phyloP scores from a whole-genome alignment of 208 protist genomes.

The Vickermania ingenoplastis region DNA sequence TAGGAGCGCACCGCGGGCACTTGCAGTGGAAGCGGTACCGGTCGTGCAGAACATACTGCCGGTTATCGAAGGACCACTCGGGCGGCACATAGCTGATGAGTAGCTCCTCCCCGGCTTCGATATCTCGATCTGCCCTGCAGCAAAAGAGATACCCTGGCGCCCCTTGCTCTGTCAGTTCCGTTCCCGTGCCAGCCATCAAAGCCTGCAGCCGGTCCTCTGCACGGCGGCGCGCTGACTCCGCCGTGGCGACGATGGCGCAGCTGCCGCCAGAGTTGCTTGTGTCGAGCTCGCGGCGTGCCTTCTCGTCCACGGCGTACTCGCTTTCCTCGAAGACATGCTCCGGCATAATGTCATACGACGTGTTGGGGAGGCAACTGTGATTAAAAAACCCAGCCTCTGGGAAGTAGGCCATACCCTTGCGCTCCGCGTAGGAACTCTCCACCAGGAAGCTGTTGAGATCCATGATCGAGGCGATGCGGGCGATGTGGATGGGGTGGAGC shows the following conservation, averaged over 20 bases:
- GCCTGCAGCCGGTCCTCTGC: background rate
- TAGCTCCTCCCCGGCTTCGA: conserved; percentile 59
- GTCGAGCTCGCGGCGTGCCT: background rate
- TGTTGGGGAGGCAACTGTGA: conserved; percentile 82
- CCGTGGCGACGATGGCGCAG: background rate
- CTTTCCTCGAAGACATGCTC: conserved; percentile 65
- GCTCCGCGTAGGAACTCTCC: conserved; percentile 70
- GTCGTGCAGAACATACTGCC: conserved; percentile 87
- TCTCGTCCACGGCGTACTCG: conserved; percentile 70
- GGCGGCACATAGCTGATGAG: conserved; percentile 81
- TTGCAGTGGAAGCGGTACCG: conserved; percentile 87
- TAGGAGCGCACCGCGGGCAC: conserved; percentile 71
- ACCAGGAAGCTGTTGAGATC: conserved; percentile 86
- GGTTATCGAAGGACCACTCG: conserved; percentile 77
- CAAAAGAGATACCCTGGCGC: conserved; percentile 79
- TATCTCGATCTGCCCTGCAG: conserved; percentile 66
- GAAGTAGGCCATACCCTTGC: conserved; percentile 85
- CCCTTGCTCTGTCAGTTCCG: conserved; percentile 27
- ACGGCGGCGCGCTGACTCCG: background rate
- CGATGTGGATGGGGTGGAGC: conserved; percentile 75
- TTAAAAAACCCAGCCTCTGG: conserved; percentile 82
- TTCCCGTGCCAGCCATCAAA: background rate
- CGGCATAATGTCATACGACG: conserved; percentile 76
- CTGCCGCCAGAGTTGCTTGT: background rate
- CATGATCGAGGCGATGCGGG: conserved; percentile 68